Percentiles rank a stretch among this genome's conserved stretches.
Evolutionary conservation across 768 basidiomycete species (phyloP).

Genomic region (Gloeophyllum trabeum): DNA sequence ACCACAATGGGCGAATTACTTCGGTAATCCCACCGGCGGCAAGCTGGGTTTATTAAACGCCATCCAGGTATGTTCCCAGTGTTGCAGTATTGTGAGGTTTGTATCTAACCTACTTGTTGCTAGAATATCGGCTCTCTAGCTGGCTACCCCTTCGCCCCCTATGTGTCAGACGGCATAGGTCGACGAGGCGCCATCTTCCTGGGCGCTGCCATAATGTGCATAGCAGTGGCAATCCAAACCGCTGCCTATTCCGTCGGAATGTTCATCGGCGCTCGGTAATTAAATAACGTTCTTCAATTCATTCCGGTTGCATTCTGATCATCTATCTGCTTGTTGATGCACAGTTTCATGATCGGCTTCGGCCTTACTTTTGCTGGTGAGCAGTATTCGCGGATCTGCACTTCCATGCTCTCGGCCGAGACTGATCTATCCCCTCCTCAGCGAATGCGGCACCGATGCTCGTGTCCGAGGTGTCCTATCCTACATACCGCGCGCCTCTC

Average conservation of each 20-base stretch:
- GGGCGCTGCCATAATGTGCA: conserved; percentile 61
- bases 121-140: conserved; percentile 64
- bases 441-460: conserved; percentile 73
- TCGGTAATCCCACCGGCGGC: conserved; percentile 42
- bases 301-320: background rate
- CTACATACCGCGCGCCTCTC: conserved; percentile 67
- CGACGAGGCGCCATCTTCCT: conserved; percentile 55
- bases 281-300: conserved; percentile 11
- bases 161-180: conserved; percentile 62
- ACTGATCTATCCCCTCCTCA: conserved; percentile 17
- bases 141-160: conserved; percentile 61
- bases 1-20: conserved; percentile 49
- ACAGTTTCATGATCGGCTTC: conserved; percentile 62
- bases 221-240: conserved; percentile 58
- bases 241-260: conserved; percentile 62
- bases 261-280: conserved; percentile 75
- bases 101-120: background rate
- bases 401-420: too few species aligned
- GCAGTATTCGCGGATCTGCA: too few species aligned
- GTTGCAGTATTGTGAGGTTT: too few species aligned
- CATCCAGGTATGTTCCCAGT: conserved; percentile 39
- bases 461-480: conserved; percentile 81
- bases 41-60: conserved; percentile 63
- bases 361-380: conserved; percentile 60
- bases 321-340: conserved; percentile 2